phyloP scores from a whole-genome alignment of 306 rosid genomes.

The Fagus crenata region DNA sequence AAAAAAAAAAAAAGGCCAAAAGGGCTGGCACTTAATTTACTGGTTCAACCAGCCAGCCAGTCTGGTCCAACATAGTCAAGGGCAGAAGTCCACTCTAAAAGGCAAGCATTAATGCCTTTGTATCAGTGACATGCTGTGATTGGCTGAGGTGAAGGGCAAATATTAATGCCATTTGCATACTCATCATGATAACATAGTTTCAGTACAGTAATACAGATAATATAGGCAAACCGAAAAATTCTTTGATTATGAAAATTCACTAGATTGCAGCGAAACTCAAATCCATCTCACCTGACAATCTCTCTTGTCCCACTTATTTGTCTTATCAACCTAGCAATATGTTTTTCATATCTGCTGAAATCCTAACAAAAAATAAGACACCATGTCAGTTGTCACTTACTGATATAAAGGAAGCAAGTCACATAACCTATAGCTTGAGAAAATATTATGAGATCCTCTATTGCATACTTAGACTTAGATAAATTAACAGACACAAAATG shows the following conservation, averaged over 20 bases:
- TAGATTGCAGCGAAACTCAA: conserved; percentile 7
- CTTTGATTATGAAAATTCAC: background rate
- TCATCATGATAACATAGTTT: background rate
- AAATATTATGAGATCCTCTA: background rate
- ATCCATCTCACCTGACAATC: conserved; percentile 62
- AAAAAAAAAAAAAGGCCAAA: background rate
- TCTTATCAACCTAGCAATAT: conserved; percentile 58
- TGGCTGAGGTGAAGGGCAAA: background rate
- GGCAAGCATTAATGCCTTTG: background rate
- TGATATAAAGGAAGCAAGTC: conserved; percentile 21
- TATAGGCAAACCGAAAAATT: background rate
- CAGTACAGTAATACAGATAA: background rate
- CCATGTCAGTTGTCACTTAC: conserved; percentile 6
- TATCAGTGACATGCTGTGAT: background rate
- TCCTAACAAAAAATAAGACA: conserved; percentile 45
- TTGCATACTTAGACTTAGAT: background rate
- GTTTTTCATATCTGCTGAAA: conserved; percentile 54
- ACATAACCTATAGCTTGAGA: background rate
- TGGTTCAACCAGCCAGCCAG: background rate
- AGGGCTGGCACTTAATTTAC: conserved; percentile 4
- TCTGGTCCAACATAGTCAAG: background rate
- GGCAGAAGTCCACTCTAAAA: background rate
- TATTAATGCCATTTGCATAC: background rate
- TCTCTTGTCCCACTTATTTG: conserved; percentile 71
- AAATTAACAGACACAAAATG: conserved; percentile 14